Evolutionary conservation across 257 asterid genomes (phyloP).

Genomic region (Forsythia viridissima): DNA sequence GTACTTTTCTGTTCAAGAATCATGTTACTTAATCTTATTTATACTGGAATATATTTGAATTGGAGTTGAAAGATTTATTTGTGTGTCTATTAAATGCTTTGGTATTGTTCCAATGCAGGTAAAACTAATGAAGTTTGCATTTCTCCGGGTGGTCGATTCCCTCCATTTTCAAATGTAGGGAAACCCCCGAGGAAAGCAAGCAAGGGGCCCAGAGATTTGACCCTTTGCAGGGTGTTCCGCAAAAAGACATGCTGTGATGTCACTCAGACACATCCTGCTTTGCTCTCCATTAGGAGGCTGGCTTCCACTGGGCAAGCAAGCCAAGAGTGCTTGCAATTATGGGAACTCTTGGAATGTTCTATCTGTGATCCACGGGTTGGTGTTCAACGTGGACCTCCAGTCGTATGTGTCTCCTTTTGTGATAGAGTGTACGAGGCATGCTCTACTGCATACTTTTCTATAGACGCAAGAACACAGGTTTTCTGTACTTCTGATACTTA

Average conservation of each 20-base stretch:
- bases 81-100: not conserved
- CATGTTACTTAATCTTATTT: not conserved
- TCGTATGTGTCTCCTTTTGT: constrained; percentile 74
- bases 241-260: constrained; percentile 90
- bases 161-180: constrained; percentile 76
- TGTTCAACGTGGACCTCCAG: constrained; percentile 79
- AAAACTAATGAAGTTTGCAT: constrained; percentile 67
- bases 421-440: constrained; percentile 80
- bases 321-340: constrained; percentile 88
- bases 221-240: constrained; percentile 89
- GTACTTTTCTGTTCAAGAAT: not conserved
- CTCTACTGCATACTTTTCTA: constrained; percentile 73
- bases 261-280: constrained; percentile 85
- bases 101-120: constrained; percentile 46
- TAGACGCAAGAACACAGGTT: constrained; percentile 93
- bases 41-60: not conserved
- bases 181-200: constrained; percentile 77
- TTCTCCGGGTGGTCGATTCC: constrained; percentile 93
- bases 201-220: constrained; percentile 82
- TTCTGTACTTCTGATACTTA: not conserved
- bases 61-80: not conserved
- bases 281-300: constrained; percentile 75
- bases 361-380: constrained; percentile 92
- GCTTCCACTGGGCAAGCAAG: constrained; percentile 95
- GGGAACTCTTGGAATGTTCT: constrained; percentile 95